These are phyloP conservation scores for Beauveria bassiana DNA, from an alignment of 2,329 filamentous ascomycete species.

Conservation along the genomic window DNA sequence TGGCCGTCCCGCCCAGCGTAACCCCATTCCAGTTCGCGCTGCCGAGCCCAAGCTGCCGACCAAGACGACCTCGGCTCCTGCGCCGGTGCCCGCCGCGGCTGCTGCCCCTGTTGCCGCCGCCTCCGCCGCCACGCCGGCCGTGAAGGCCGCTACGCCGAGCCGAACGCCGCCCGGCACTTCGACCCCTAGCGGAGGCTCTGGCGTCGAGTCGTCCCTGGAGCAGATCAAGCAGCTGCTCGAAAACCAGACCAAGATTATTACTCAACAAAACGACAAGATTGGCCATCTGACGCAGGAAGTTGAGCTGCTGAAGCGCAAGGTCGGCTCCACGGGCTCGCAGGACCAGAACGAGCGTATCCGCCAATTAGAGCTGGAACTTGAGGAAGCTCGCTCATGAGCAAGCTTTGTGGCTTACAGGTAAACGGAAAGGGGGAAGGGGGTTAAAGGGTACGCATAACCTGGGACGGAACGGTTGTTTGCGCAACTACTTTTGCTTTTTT, in stretches of 20 bases:
- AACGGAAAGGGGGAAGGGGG: neutral
- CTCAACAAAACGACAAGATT: constrained; percentile 70
- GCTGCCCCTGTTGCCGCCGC: constrained; percentile 12
- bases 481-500: neutral
- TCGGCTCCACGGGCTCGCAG: constrained; percentile 45
- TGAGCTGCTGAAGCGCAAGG: constrained; percentile 70
- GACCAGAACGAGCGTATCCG: constrained; percentile 62
- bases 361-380: constrained; percentile 59
- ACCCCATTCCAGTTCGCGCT: constrained; percentile 27
- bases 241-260: constrained; percentile 70
- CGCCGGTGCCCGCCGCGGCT: constrained; percentile 15
- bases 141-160: constrained; percentile 25
- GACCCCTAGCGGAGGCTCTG: constrained; percentile 22
- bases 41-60: constrained; percentile 31
- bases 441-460: neutral
- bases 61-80: constrained; percentile 14
- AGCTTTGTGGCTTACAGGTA: no score
- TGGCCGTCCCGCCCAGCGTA: constrained; percentile 63
- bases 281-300: constrained; percentile 62
- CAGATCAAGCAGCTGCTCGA: constrained; percentile 74
- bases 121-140: constrained; percentile 10
- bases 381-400: constrained; percentile 50
- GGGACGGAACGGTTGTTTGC: neutral
- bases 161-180: constrained; percentile 23
- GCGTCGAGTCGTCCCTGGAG: constrained; percentile 57